These are phyloP conservation scores for Lophiotrema nucula DNA, from an alignment of 495 filamentous ascomycete genomes.

Conservation along the genomic window DNA sequence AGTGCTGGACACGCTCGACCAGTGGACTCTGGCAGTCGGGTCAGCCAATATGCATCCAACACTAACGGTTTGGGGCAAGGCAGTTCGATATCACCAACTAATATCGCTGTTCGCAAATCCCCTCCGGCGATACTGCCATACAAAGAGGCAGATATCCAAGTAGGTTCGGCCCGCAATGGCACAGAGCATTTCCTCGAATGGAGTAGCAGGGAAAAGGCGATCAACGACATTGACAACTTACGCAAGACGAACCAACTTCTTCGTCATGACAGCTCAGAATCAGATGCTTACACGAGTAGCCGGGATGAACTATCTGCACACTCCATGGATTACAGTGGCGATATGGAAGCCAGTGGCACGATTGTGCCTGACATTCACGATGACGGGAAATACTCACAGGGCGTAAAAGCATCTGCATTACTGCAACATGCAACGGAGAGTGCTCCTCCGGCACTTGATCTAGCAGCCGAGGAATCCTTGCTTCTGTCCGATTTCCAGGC, in stretches of 20 bases:
- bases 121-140: neutral
- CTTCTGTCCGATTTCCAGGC: constrained; percentile 34
- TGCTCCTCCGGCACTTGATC: constrained; percentile 28
- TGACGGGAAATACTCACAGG: constrained; percentile 17
- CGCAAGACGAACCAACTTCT: constrained; percentile 34
- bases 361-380: constrained; percentile 36
- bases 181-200: constrained; percentile 9
- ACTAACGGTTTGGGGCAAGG: constrained; percentile 16
- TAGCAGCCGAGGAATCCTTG: constrained; percentile 27
- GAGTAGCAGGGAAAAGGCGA: constrained; percentile 24
- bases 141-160: constrained; percentile 7
- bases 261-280: constrained; percentile 35
- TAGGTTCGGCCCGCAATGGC: constrained; percentile 25
- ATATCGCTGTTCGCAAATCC: constrained; percentile 20
- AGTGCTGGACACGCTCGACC: constrained; percentile 27
- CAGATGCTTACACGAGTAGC: constrained; percentile 29
- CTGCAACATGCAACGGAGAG: constrained; percentile 23
- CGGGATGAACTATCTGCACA: constrained; percentile 14
- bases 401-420: constrained; percentile 1
- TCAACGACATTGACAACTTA: constrained; percentile 29
- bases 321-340: constrained; percentile 19
- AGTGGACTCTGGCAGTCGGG: neutral
- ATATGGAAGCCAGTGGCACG: constrained; percentile 41
- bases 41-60: neutral
- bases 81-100: constrained; percentile 22